These are phyloP conservation scores for Thalassiosira ordinaria DNA, from an alignment of 352 stramenopile genomes.

Conservation along the genomic window DNA sequence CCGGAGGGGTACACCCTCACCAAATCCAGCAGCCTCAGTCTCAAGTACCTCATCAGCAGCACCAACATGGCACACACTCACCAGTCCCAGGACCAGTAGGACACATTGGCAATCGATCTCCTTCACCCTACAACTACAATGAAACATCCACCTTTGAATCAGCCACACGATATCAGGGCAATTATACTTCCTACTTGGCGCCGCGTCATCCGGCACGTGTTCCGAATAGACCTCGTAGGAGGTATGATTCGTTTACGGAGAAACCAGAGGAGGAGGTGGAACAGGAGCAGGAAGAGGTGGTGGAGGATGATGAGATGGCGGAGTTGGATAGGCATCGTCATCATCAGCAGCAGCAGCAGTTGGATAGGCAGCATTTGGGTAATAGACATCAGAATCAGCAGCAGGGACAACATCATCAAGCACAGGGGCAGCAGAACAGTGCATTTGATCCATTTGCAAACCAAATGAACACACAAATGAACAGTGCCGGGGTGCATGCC, in stretches of 20 bases:
- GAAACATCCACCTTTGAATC: constrained; percentile 24
- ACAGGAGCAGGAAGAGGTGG: not conserved
- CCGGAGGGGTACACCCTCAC: not conserved
- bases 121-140: constrained; percentile 4
- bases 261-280: not conserved
- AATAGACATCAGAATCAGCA: too few relatives aligned
- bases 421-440: too few relatives aligned
- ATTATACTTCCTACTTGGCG: constrained; percentile 21
- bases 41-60: constrained; percentile 14
- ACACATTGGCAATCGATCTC: too few relatives aligned
- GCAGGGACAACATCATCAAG: too few relatives aligned
- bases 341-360: too few relatives aligned
- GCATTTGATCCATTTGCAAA: constrained; percentile 36
- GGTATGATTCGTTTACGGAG: constrained; percentile 35
- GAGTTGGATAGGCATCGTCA: constrained; percentile 22
- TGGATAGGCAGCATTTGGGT: too few relatives aligned
- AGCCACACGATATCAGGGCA: constrained; percentile 19
- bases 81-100: not conserved
- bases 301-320: not conserved
- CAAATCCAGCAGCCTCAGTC: not conserved
- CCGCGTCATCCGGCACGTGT: not conserved
- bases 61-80: not conserved
- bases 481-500: not conserved
- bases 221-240: constrained; percentile 12
- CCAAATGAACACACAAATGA: too few relatives aligned